Conservation (phyloP, 2,329 filamentous ascomycete species). For the Drechslerella dactyloides region DNA sequence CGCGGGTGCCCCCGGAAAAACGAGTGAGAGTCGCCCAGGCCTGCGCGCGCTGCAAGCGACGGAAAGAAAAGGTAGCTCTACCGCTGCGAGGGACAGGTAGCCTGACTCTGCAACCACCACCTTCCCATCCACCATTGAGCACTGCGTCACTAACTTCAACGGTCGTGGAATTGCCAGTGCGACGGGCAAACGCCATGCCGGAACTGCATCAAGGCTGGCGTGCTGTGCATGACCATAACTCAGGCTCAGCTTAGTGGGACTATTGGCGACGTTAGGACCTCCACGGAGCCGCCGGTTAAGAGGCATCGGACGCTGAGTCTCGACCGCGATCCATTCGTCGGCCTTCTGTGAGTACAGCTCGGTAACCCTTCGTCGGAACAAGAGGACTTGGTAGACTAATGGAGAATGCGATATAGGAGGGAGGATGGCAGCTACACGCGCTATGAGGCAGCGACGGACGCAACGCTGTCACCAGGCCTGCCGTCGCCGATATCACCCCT, state of each 20-base stretch:
- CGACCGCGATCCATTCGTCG: slow-evolving; percentile 25
- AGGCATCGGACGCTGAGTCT: slow-evolving; percentile 30
- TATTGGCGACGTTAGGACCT: slow-evolving; percentile 33
- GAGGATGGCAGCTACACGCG: slow-evolving; percentile 16
- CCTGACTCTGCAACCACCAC: slow-evolving; percentile 5
- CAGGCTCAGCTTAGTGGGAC: slow-evolving; percentile 41
- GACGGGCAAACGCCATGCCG: slow-evolving; percentile 45
- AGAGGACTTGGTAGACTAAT: neutral
- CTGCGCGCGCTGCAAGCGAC: slow-evolving; percentile 43
- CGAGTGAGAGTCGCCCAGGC: slow-evolving; percentile 43
- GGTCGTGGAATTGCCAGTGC: slow-evolving; percentile 7
- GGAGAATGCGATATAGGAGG: neutral
- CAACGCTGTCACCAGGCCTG: slow-evolving; percentile 19
- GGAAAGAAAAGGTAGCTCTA: slow-evolving; percentile 46
- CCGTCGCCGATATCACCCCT: slow-evolving; percentile 38
- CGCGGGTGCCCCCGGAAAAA: slow-evolving; percentile 45
- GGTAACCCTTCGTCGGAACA: neutral
- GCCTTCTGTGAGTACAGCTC: slow-evolving; percentile 23
- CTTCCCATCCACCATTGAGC: neutral
- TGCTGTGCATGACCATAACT: slow-evolving; percentile 45
- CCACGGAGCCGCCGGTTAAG: slow-evolving; percentile 28
- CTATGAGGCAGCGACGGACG: slow-evolving; percentile 16
- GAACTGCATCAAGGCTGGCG: slow-evolving; percentile 42
- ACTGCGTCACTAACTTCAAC: neutral
- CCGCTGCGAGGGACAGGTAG: neutral